Conservation (phyloP, 176 grass and related monocot species). For the Oryza officinalis region DNA sequence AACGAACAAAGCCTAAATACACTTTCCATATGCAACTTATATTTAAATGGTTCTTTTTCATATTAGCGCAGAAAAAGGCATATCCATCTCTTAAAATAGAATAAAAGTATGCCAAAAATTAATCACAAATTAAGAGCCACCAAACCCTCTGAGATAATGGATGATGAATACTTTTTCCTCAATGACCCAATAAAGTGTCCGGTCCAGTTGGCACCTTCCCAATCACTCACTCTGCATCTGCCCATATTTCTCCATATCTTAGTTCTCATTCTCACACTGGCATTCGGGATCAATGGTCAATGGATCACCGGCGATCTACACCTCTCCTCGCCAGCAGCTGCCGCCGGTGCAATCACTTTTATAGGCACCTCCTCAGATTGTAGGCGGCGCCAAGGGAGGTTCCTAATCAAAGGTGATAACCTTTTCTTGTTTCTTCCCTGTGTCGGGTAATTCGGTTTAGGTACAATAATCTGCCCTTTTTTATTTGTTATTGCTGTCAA, state of each 20-base stretch:
- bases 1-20: no score
- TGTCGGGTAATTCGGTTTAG: not conserved
- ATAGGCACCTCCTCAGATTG: not conserved
- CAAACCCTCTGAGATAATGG: not conserved
- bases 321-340: not conserved
- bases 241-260: not conserved
- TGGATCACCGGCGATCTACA: not conserved
- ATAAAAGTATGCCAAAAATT: not conserved
- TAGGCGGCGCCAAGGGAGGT: not conserved
- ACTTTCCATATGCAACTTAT: not conserved
- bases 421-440: constrained; percentile 4
- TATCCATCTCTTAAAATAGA: not conserved
- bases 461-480: not conserved
- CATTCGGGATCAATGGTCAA: not conserved
- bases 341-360: not conserved
- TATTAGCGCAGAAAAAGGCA: not conserved
- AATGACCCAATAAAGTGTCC: not conserved
- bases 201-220: constrained; percentile 9
- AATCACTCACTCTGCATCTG: no score
- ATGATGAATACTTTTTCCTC: constrained; percentile 2
- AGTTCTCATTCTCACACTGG: not conserved
- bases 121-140: not conserved
- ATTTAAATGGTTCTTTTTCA: not conserved
- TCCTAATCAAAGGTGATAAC: constrained; percentile 19
- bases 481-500: not conserved